Base-by-base conservation (phyloP, 2,329 filamentous ascomycete species). In the Colletotrichum phormii region DNA sequence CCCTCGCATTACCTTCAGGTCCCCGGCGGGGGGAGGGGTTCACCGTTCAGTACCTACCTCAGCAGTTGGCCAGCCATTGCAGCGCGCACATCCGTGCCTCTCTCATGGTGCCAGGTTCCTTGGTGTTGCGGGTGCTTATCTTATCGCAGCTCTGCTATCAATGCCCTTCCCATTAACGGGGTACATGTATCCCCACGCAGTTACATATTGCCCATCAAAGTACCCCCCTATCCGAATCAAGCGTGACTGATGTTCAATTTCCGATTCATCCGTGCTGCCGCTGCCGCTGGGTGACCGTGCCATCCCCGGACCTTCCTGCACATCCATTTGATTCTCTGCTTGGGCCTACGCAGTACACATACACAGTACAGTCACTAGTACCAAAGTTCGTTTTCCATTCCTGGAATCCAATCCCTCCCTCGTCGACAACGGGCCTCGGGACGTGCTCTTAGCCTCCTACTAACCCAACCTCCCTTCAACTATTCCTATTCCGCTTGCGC, bases 261-360 rank as follows among this genome's bases (percentile, higher is more conserved):
- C 70, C 70, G 65, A 70, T 70, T 37, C 70, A 69, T 72, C 70
- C 70, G 70, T 68, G 64, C 65, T 33, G 60, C n/a, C n/a, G 37
- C 9, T 24, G 18, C 31, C 6, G 29, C 31, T 49, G 31, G 29
- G 15, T 9, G 46, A 54, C 70, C 59, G 53, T 59, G 59, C 70
- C 70, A 72, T 64, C 51, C 26, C 26, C 26, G 26, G 26, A 5
- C 26, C 69, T 35, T 46, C 53, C 69, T 68, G 26, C 59, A 18
- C 8, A 49, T 49, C 8, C 7, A 18, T 49, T 11, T 4, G n/a
- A 49, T 22, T 49, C 42, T 49, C 8, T 22, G 37, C 37, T 42
- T 42, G 37, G 37, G 15, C 37, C 37, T 42, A 42, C 37, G 18
- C 26, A 15, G 6, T 18, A 42, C 37, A 8, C 35, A 42, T 42